phyloP scores from a whole-genome alignment of 495 filamentous ascomycete species.

The Penicillium daleae region DNA sequence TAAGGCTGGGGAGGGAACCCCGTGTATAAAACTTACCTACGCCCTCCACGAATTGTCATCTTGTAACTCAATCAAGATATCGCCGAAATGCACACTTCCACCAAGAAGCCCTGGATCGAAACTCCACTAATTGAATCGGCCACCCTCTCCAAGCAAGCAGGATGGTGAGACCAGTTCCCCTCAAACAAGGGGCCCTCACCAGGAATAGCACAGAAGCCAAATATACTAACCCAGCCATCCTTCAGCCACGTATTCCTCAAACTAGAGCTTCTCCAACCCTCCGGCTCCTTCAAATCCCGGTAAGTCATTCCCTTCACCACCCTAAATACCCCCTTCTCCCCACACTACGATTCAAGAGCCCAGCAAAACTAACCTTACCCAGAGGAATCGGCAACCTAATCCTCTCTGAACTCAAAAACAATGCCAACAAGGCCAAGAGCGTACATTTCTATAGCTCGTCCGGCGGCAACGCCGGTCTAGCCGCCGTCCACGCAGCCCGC shows the following conservation, averaged over 20 bases:
- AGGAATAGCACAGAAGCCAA: background rate
- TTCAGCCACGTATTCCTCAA: slow-evolving; percentile 82
- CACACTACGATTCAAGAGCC: background rate
- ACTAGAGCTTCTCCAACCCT: slow-evolving; percentile 86
- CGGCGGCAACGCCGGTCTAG: slow-evolving; percentile 90
- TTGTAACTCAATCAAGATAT: background rate
- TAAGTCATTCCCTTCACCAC: slow-evolving; percentile 26
- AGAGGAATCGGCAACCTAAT: slow-evolving; percentile 81
- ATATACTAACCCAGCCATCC: background rate
- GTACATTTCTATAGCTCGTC: slow-evolving; percentile 83
- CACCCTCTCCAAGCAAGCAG: slow-evolving; percentile 66
- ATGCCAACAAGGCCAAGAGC: slow-evolving; percentile 32
- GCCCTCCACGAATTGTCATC: background rate
- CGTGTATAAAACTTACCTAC: background rate
- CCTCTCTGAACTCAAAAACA: slow-evolving; percentile 49
- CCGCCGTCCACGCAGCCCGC: slow-evolving; percentile 76
- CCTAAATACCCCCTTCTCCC: background rate
- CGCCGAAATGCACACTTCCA: background rate
- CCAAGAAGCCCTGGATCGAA: slow-evolving; percentile 62
- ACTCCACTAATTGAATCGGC: slow-evolving; percentile 73
- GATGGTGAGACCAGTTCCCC: slow-evolving; percentile 58
- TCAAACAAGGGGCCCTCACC: background rate
- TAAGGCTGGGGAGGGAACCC: background rate
- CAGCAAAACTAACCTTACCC: background rate
- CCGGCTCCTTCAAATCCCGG: slow-evolving; percentile 91